Percentiles rank a stretch among this genome's conserved stretches.
Evolutionary conservation across 306 rosid genomes (phyloP).

Genomic region (Cucumis melo): DNA sequence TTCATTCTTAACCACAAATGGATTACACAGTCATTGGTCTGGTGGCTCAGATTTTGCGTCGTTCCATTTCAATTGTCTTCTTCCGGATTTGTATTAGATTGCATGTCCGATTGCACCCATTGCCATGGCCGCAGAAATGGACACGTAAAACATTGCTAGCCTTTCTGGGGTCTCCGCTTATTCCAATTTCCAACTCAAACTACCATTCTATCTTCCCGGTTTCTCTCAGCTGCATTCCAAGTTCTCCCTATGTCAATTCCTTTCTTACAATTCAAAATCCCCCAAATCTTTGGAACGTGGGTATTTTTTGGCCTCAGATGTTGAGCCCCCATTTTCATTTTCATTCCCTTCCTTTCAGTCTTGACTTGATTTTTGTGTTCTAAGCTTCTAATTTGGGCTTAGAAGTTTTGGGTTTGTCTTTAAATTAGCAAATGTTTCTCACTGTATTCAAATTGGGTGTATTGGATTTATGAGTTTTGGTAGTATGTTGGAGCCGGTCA

Average conservation of each 20-base stretch:
- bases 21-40: not conserved
- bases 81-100: not conserved
- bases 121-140: not conserved
- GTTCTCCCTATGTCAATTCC: not conserved
- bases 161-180: not conserved
- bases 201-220: not conserved
- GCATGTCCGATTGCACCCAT: conserved; percentile 3
- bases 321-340: not conserved
- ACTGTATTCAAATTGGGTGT: conserved; percentile 25
- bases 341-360: not conserved
- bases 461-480: conserved; percentile 26
- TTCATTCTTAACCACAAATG: not conserved
- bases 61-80: not conserved
- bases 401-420: conserved; percentile 10
- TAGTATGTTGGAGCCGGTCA: conserved; percentile 55
- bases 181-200: not conserved
- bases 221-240: not conserved
- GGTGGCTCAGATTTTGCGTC: not conserved
- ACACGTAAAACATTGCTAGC: conserved; percentile 3
- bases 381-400: not conserved
- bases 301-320: not conserved
- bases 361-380: not conserved
- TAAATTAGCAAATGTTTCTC: conserved; percentile 18
- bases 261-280: not conserved
- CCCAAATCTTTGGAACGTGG: not conserved